Evolutionary conservation across 345 rosid species (phyloP), one percentile per base, ranked within the genome.

Genomic region (Streptanthus diversifolius): DNA sequence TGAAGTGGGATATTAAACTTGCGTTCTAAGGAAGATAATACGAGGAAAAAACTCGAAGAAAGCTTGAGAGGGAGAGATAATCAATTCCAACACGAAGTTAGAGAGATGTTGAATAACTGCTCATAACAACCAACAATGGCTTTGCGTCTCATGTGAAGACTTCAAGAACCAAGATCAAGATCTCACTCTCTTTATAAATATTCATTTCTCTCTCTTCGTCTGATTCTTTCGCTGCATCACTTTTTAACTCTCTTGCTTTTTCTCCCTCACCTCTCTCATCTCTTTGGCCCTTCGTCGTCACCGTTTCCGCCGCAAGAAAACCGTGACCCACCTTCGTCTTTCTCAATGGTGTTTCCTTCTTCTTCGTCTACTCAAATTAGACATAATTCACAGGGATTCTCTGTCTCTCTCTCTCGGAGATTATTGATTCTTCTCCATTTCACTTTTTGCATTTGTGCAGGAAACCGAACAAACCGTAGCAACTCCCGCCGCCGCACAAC

Each of bases 281-380:
- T 43, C 51, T 47, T 36, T 73, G 14, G 66, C 44, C 44, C 30
- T 30, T 30, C 44, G 37, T 14, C 60, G 3, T 49, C 73, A 74
- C 73, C 63, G 68, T 51, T 39, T 27, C 79, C 43, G 18, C 74
- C 67, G 79, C 63, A 68, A 75, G 51, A 41, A 41, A 51, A 53
- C 74, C 69, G 74, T 59, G 68, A 49, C 30, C 29, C 37, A 49
- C 68, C 69, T 17, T 60, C 71, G 35, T 68, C 57, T 49, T 41
- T 13, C 29, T 22, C 63, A 60, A 75, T 75, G 79, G 74, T 75
- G 1, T 24, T 74, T 45, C 36, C 75, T 24, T 59, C 33, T 37
- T 47, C 32, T 49, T 62, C 36, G 10, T 59, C 33, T 37, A 47
- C 51, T 48, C 29, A 32, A 19, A 7, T 0, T 27, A 36, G 15